Percentiles rank a stretch among this genome's conserved stretches.
These are phyloP conservation scores for Jamesozyma lodderae DNA, from an alignment of 805 yeast genomes.

Conservation along the genomic window DNA sequence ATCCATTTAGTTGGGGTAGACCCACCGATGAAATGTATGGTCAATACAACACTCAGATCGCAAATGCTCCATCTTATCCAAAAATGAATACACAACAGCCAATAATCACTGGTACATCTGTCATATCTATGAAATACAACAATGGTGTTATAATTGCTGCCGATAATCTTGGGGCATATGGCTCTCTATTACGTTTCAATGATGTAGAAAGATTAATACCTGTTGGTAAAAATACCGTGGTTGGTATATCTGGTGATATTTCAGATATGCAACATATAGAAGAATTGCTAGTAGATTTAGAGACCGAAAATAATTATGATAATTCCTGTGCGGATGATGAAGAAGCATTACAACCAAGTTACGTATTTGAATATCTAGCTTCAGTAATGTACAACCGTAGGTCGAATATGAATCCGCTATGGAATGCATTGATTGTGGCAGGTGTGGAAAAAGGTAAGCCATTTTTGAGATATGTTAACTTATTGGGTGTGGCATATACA, in stretches of 20 bases:
- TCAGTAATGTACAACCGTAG: constrained; percentile 81
- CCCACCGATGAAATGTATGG: constrained; percentile 82
- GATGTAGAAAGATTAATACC: constrained; percentile 76
- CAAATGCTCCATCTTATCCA: constrained; percentile 60
- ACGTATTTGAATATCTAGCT: constrained; percentile 79
- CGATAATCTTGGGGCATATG: constrained; percentile 87
- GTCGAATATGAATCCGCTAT: constrained; percentile 87
- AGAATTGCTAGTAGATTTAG: constrained; percentile 67
- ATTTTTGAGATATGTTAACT: constrained; percentile 76
- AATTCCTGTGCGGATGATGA: constrained; percentile 37
- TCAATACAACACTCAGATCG: constrained; percentile 61
- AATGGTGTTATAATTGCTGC: constrained; percentile 93
- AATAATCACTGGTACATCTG: constrained; percentile 93
- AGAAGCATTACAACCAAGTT: constrained; percentile 67
- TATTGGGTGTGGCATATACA: constrained; percentile 83
- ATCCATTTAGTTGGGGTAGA: constrained; percentile 93
- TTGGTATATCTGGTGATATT: constrained; percentile 90
- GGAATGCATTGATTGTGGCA: constrained; percentile 90
- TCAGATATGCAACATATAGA: constrained; percentile 85
- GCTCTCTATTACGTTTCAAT: constrained; percentile 80
- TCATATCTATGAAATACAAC: constrained; percentile 79
- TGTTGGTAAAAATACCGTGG: constrained; percentile 80
- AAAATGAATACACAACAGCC: constrained; percentile 87
- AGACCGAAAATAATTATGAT: constrained; percentile 72
- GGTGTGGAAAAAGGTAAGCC: constrained; percentile 71